Evolutionary conservation across 768 basidiomycete genomes (phyloP), one percentile per base, ranked within the genome.

Genomic region (Tylopilus intermedius): DNA sequence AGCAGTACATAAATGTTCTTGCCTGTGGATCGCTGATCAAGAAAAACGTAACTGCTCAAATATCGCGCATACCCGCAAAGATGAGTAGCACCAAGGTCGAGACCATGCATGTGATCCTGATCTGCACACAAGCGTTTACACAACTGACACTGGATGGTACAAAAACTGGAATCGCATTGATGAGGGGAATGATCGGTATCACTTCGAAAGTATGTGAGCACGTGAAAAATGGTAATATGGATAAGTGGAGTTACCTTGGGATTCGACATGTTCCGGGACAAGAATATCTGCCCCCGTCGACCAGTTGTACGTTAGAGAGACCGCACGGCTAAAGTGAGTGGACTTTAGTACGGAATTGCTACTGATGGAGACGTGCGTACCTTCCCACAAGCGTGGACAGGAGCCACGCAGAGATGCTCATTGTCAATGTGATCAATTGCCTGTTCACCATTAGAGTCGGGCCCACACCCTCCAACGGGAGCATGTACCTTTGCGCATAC

Each of bases 381-480:
- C 73, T 75, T 65, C 21, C 81, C 83, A 49, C 84, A 85, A 37
- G 74, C 74, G 54, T 85, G 84, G 0, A 74, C 58, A 21, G 67
- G 63, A 3, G 81, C 79, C 0, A 80, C 74, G 56, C 83, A 85
- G 45, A 75, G 53, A 57, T 84, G 84, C 9, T 74, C 76, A 0
- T 71, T 72, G 6, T 74, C 81, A 2, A 47, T 38, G 49, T 84
- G 82, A 15, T 72, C 73, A 3, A 72, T 69, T 4, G 76, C 67
- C 81, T 85, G 49, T 22, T 18, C 4, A 1, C 9, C 1, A 18
- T 57, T n/a, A 53, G 35, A 18, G 2, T 42, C 8, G 5, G 21
- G 41, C 15, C 1, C 10, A n/a, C 0, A 5, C 6, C 0, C 8
- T 37, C 14, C 1, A 37, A 29, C 15, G 0, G 30, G 11, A 15